A percentile compares a stretch with the other conserved stretches of the same genome.
phyloP scores from a whole-genome alignment of 257 asterid species.

The Capsicum rhomboideum region DNA sequence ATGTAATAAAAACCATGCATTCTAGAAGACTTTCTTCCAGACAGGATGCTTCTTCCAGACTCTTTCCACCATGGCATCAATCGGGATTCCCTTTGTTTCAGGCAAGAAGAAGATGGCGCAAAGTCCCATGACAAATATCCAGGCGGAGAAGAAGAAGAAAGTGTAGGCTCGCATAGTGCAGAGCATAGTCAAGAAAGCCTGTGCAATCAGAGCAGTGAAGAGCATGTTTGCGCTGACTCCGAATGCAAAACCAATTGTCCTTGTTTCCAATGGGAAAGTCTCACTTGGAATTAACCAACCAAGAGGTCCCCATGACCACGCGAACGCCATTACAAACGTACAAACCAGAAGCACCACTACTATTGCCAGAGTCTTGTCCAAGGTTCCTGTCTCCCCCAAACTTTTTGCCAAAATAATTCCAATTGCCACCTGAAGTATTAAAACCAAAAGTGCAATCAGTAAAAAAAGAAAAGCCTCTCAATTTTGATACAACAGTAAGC shows the following conservation, averaged over 20 bases:
- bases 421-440: slow-evolving; percentile 34
- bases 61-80: slow-evolving; percentile 19
- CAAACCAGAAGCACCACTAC: slow-evolving; percentile 53
- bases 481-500: not conserved
- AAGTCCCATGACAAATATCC: slow-evolving; percentile 19
- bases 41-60: slow-evolving; percentile 31
- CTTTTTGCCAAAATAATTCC: slow-evolving; percentile 33
- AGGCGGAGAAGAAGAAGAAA: slow-evolving; percentile 27
- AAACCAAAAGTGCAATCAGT: not conserved
- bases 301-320: slow-evolving; percentile 88
- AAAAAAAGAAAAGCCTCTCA: not conserved
- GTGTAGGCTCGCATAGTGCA: slow-evolving; percentile 32
- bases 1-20: not conserved
- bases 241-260: slow-evolving; percentile 65
- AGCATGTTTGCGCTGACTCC: slow-evolving; percentile 54
- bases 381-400: slow-evolving; percentile 30
- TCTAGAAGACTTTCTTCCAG: slow-evolving; percentile 22
- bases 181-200: slow-evolving; percentile 23
- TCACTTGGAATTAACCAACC: slow-evolving; percentile 79
- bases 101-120: slow-evolving; percentile 25
- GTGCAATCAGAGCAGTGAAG: slow-evolving; percentile 27
- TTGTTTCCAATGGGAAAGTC: slow-evolving; percentile 57
- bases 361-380: slow-evolving; percentile 18
- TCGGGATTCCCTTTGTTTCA: slow-evolving; percentile 29
- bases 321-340: slow-evolving; percentile 60